A percentile compares a stretch with the other conserved stretches of the same genome.
Evolutionary conservation across 768 basidiomycete species (phyloP).

Genomic region (Tricholoma terreum): DNA sequence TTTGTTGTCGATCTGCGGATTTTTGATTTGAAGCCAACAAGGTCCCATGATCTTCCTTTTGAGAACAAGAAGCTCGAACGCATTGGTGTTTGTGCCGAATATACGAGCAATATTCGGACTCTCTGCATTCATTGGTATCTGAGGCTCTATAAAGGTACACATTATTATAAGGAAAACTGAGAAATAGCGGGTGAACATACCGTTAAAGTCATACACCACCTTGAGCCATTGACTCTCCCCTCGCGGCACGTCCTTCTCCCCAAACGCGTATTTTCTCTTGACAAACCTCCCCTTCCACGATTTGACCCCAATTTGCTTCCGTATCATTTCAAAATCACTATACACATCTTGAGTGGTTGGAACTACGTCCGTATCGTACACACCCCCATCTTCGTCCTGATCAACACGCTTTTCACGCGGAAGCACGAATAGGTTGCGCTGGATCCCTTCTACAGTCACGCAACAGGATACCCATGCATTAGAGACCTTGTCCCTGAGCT

Average conservation of each 20-base stretch:
- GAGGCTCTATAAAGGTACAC: slow-evolving; percentile 51
- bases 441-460: slow-evolving; percentile 77
- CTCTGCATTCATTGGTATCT: slow-evolving; percentile 66
- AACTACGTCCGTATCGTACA: slow-evolving; percentile 70
- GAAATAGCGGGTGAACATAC: slow-evolving; percentile 39
- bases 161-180: background rate
- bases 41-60: slow-evolving; percentile 99
- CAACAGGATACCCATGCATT: slow-evolving; percentile 80
- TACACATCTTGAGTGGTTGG: slow-evolving; percentile 73
- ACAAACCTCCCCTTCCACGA: slow-evolving; percentile 83
- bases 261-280: slow-evolving; percentile 89
- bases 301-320: slow-evolving; percentile 69
- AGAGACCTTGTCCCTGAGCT: slow-evolving; percentile 76
- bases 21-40: slow-evolving; percentile 89
- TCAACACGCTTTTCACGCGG: slow-evolving; percentile 68
- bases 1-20: slow-evolving; percentile 70
- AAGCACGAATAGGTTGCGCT: slow-evolving; percentile 89
- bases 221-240: slow-evolving; percentile 88
- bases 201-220: slow-evolving; percentile 85
- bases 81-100: slow-evolving; percentile 88
- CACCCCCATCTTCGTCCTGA: slow-evolving; percentile 53
- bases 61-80: slow-evolving; percentile 90
- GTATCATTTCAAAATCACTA: slow-evolving; percentile 76
- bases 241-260: slow-evolving; percentile 74
- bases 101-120: slow-evolving; percentile 85